Evolutionary conservation across 164 flowering plant species (phyloP).

Genomic region (Piper longum): DNA sequence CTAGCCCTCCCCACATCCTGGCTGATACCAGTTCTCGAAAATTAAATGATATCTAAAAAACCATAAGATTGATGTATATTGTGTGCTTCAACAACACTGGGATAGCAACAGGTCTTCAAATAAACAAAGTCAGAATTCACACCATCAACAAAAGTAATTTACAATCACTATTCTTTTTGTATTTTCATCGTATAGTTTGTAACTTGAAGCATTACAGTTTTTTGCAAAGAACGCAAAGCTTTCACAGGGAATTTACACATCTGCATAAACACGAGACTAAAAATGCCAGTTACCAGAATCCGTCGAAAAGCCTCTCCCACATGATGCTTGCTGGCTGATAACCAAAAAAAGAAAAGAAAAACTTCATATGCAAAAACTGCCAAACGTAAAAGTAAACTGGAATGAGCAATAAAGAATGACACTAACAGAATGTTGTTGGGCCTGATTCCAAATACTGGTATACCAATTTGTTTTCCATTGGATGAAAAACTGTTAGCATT

Average conservation of each 20-base stretch:
- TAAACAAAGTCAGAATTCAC: too few relatives aligned
- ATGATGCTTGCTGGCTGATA: slow-evolving; percentile 24
- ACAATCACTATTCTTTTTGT: neutral
- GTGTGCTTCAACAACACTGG: too few relatives aligned
- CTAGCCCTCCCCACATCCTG: too few relatives aligned
- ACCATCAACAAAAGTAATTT: too few relatives aligned
- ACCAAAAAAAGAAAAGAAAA: slow-evolving; percentile 1
- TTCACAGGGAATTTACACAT: neutral
- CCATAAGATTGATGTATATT: too few relatives aligned
- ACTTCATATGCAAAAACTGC: neutral
- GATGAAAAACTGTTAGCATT: slow-evolving; percentile 8
- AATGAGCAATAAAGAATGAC: neutral
- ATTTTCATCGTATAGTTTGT: neutral
- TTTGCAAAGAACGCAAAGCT: neutral
- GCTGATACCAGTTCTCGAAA: too few relatives aligned
- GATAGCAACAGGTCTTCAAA: too few relatives aligned
- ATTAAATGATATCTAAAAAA: too few relatives aligned
- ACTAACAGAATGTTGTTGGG: slow-evolving; percentile 6
- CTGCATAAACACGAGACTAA: neutral
- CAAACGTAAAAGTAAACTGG: neutral
- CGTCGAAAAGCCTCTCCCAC: slow-evolving; percentile 33
- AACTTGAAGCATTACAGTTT: neutral
- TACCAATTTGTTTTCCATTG: neutral
- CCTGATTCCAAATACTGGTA: neutral
- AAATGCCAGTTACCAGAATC: slow-evolving; percentile 33